Base-by-base conservation (phyloP, 257 asterid species). In the Agastache rugosa region DNA sequence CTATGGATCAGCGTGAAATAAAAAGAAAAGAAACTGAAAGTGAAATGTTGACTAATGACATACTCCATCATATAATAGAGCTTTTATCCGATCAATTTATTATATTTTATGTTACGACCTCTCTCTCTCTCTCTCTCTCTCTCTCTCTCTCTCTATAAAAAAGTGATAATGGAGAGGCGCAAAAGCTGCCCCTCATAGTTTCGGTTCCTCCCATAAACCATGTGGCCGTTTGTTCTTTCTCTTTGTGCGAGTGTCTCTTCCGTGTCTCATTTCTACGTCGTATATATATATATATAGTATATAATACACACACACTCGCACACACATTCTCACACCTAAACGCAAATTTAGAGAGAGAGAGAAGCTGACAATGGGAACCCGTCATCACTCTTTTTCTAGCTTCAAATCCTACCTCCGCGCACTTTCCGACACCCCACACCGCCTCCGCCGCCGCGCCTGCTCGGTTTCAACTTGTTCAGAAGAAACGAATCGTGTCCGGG, bases 361-460 rank as follows among this genome's bases (percentile, higher is more conserved):
- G 29, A 39, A 17, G 6, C 41, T 34, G 45, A 59, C 37, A 35
- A 76, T 76, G 80, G 75, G 9, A 34, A 22, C 19, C 39, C 71
- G 35, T n/a, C 61, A 59, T 50, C 58, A 65, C 64, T 94, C 99
- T 44, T 94, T 94, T 88, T 84, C 93, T 69, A 77, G 72, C 79
- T 56, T 87, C 53, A 47, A 62, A 17, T 76, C 93, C 37, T 94
- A 94, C 72, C 76, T 90, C 80, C 83, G 77, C 41, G 99, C 99
- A 11, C 96, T 94, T 44, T 85, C 96, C 85, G 87, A 90, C 80
- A 92, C 96, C 14, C 96, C 93, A 0, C 31, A 67, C 84, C 96
- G 99, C 55, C 81, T 94, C 25, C 66, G 78, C 47, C 92, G 89
- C 70, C 93, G 98, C 29, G 98, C 96, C 6, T 75, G 85, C 75